phyloP scores from a whole-genome alignment of 495 filamentous ascomycete genomes.

The Hamigera avellanea region DNA sequence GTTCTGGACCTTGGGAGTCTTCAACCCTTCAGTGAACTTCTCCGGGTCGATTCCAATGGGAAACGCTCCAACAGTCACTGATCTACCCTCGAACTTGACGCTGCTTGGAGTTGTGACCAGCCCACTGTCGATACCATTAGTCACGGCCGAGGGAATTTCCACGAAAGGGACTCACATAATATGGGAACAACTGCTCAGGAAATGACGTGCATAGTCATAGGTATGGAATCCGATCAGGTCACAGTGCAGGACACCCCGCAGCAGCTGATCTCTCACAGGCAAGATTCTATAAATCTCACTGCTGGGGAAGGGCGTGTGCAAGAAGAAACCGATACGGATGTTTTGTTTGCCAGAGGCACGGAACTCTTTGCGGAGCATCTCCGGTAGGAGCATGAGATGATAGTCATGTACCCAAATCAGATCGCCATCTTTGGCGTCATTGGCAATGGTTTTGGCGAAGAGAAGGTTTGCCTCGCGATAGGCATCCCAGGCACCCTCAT shows the following conservation, averaged over 20 bases:
- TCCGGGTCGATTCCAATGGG: constrained; percentile 85
- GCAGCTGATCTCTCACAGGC: constrained; percentile 66
- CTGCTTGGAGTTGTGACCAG: constrained; percentile 66
- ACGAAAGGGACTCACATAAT: constrained; percentile 49
- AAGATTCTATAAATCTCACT: constrained; percentile 82
- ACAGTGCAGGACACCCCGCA: constrained; percentile 65
- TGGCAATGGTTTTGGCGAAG: constrained; percentile 62
- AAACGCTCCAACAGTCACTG: constrained; percentile 69
- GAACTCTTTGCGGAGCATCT: constrained; percentile 69
- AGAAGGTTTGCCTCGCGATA: constrained; percentile 69
- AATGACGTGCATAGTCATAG: constrained; percentile 81
- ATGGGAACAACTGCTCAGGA: constrained; percentile 68
- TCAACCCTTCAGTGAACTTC: constrained; percentile 66
- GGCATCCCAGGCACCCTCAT: constrained; percentile 71
- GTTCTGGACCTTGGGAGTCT: constrained; percentile 60
- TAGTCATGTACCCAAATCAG: constrained; percentile 87
- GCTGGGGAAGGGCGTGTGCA: constrained; percentile 81
- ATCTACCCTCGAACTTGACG: constrained; percentile 60
- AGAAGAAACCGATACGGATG: constrained; percentile 81
- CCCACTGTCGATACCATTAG: constrained; percentile 26
- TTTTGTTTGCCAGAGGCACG: constrained; percentile 49
- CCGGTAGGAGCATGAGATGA: constrained; percentile 76
- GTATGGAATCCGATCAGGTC: constrained; percentile 85
- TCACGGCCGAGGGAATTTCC: neutral
- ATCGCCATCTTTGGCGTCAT: constrained; percentile 67